phyloP scores from a whole-genome alignment of 768 basidiomycete species.

The Agrocybe pediades region DNA sequence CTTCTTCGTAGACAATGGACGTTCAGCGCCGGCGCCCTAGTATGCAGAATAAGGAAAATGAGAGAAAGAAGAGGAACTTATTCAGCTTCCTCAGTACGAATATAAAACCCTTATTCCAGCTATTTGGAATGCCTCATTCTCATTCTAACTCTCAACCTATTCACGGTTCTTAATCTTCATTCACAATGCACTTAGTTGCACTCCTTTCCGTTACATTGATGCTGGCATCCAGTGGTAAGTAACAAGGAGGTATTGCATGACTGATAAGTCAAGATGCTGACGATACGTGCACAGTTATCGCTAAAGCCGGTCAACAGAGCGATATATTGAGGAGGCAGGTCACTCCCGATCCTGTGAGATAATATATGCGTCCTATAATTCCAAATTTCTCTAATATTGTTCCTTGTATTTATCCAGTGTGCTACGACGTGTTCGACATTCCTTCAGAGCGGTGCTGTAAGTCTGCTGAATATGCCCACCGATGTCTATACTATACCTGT shows the following conservation, averaged over 20 bases:
- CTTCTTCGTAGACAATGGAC: no score
- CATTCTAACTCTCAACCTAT: no score
- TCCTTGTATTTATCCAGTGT: neutral
- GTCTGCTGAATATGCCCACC: neutral
- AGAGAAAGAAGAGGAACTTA: no score
- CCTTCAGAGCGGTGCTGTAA: neutral
- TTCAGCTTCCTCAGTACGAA: no score
- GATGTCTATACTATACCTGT: no score
- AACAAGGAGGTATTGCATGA: no score
- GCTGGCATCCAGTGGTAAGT: neutral
- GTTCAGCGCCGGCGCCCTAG: no score
- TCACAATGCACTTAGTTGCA: neutral
- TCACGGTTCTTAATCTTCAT: neutral
- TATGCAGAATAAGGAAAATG: no score
- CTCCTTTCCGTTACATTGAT: neutral
- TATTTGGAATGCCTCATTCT: no score
- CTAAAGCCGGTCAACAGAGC: neutral
- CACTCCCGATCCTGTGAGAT: neutral
- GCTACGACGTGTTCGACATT: constrained; percentile 1
- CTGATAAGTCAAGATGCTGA: no score
- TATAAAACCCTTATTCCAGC: no score
- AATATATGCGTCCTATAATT: neutral
- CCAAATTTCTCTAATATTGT: neutral
- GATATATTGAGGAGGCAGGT: neutral
- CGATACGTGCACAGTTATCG: no score